Evolutionary conservation across 805 yeast species (phyloP).

Genomic region (Candida vaughaniae): DNA sequence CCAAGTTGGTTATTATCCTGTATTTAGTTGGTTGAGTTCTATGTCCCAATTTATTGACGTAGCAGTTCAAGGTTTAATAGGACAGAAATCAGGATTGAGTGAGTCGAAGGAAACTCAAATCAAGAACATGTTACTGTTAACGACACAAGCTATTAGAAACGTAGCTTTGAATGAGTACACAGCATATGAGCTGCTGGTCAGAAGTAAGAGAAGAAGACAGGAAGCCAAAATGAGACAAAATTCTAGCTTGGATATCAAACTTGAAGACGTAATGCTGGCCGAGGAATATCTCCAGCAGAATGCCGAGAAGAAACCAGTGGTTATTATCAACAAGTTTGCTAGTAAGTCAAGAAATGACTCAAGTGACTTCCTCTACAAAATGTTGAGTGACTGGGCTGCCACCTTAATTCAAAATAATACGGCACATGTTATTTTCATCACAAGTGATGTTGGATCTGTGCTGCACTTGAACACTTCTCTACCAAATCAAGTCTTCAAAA

Average conservation of each 20-base stretch:
- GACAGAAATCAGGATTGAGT: conserved; percentile 87
- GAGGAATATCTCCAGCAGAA: conserved; percentile 83
- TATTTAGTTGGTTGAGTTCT: conserved; percentile 88
- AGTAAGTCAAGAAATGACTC: conserved; percentile 45
- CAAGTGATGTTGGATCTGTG: conserved; percentile 79
- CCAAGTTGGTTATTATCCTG: conserved; percentile 88
- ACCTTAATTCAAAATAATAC: conserved; percentile 68
- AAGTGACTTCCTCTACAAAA: conserved; percentile 66
- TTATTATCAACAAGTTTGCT: conserved; percentile 74
- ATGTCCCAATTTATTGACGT: conserved; percentile 78
- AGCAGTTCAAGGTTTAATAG: conserved; percentile 85
- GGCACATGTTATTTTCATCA: conserved; percentile 87
- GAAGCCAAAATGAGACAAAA: conserved; percentile 17
- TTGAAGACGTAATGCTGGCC: conserved; percentile 50
- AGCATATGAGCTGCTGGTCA: conserved; percentile 24
- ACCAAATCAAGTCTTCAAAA: conserved; percentile 85
- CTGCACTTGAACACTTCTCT: conserved; percentile 67
- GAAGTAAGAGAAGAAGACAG: conserved; percentile 17
- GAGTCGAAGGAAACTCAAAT: conserved; percentile 81
- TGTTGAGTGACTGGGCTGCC: conserved; percentile 88
- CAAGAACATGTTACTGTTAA: conserved; percentile 72
- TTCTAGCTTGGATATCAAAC: conserved; percentile 17
- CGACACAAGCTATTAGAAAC: conserved; percentile 70
- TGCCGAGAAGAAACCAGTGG: conserved; percentile 82
- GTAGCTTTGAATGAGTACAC: conserved; percentile 42